Evolutionary conservation across 345 rosid genomes (phyloP), one percentile per base, ranked within the genome.

Genomic region (Linum tenue): DNA sequence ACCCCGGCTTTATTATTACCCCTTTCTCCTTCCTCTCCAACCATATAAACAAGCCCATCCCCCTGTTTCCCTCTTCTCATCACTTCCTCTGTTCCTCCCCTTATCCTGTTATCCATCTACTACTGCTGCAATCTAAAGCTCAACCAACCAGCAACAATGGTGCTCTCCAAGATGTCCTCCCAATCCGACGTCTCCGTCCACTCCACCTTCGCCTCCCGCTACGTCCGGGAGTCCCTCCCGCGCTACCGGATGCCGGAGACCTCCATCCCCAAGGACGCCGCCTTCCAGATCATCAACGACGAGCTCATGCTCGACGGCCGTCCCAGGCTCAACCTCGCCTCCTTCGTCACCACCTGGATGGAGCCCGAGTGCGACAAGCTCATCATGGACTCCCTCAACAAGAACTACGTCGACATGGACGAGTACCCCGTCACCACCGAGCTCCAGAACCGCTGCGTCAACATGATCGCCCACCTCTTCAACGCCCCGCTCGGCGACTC

Each of bases 371-470:
- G 53, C 53, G 53, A 48, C 53, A 48, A 48, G 53, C 53, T 48
- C 53, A 48, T 48, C 53, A 48, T 48, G 53, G 53, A 48, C 53
- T 48, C 53, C 53, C 53, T 48, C 53, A 48, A 48, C 53, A 48
- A 48, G 53, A 48, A 48, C 53, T 48, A 48, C 53, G 53, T 48
- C 53, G 53, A 48, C 53, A 48, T 48, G 53, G 53, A 48, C 53
- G 53, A 48, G 53, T 48, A 48, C 53, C 53, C 53, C 14, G 53
- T 48, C 53, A 48, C 53, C 53, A 48, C 53, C 53, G 53, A 48
- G 53, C 53, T 48, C 53, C 60, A 57, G 60, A 57, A 57, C 60
- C 60, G 60, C 36, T 57, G 60, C 60, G 60, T 57, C 37, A 57
- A 57, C 60, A 57, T 57, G 31, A 57, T 57, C 38, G 60, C 60